Evolutionary conservation across 2,329 filamentous ascomycete species (phyloP).

Genomic region (Fragosphaeria purpurea): DNA sequence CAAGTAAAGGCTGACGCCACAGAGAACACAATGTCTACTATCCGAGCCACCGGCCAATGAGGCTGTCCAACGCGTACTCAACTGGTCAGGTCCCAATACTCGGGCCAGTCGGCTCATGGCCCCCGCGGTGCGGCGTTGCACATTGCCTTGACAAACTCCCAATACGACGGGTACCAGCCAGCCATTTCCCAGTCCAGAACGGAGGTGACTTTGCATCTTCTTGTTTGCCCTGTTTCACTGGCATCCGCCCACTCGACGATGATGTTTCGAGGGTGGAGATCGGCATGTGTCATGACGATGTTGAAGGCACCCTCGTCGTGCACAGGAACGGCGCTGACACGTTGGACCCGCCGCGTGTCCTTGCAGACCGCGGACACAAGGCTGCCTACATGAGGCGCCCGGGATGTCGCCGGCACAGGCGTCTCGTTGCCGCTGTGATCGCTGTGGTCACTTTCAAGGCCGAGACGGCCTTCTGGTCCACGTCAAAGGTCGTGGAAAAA

Average conservation of each 20-base stretch:
- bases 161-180: constrained; percentile 7
- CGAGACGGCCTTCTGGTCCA: not conserved
- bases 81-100: constrained; percentile 1
- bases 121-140: not conserved
- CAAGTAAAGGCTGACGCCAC: too few species aligned
- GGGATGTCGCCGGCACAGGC: not conserved
- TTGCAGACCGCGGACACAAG: not conserved
- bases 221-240: not conserved
- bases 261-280: constrained; percentile 12
- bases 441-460: too few species aligned
- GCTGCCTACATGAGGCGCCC: not conserved
- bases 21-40: not conserved
- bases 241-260: constrained; percentile 2
- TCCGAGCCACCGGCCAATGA: constrained; percentile 6
- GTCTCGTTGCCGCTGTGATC: too few species aligned
- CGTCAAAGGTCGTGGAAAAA: not conserved
- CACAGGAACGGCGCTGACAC: not conserved
- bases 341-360: constrained; percentile 2
- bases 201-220: constrained; percentile 1
- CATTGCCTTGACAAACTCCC: constrained; percentile 4
- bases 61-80: constrained; percentile 2
- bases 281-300: constrained; percentile 7
- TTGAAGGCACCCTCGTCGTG: not conserved
- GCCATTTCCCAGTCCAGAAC: constrained; percentile 10
- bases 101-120: not conserved